phyloP scores from a whole-genome alignment of 352 stramenopile genomes.

The Peronospora tabacina region DNA sequence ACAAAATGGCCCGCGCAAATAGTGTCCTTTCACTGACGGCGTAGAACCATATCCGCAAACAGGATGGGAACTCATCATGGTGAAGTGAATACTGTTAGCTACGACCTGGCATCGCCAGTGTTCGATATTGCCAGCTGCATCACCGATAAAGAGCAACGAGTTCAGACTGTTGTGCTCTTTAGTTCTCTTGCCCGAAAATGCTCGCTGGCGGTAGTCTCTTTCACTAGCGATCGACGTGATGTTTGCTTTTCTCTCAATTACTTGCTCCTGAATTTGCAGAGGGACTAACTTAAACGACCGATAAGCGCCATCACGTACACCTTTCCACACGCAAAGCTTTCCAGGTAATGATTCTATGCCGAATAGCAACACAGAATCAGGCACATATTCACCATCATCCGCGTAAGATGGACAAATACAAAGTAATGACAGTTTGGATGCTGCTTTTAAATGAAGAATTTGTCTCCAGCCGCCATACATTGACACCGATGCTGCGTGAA shows the following conservation, averaged over 20 bases:
- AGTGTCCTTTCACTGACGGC: constrained; percentile 4
- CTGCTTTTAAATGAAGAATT: constrained; percentile 32
- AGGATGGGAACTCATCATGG: constrained; percentile 56
- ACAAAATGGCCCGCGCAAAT: constrained; percentile 21
- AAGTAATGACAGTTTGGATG: constrained; percentile 32
- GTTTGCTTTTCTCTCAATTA: constrained; percentile 39
- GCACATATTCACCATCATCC: constrained; percentile 66
- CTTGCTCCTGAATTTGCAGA: constrained; percentile 43
- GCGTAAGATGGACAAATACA: constrained; percentile 70
- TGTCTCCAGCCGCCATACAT: constrained; percentile 71
- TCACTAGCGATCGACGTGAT: constrained; percentile 75
- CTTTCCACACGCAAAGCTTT: constrained; percentile 57
- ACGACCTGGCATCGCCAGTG: constrained; percentile 70
- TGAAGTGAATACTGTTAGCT: constrained; percentile 48
- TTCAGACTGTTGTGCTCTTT: constrained; percentile 40
- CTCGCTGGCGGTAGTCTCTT: constrained; percentile 71
- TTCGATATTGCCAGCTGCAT: constrained; percentile 45
- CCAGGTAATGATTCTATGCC: constrained; percentile 41
- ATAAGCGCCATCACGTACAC: constrained; percentile 25
- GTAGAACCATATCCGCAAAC: constrained; percentile 8
- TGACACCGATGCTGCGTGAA: constrained; percentile 57
- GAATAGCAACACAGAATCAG: constrained; percentile 66
- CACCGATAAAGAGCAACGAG: constrained; percentile 70
- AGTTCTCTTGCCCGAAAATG: constrained; percentile 48
- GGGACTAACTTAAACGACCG: constrained; percentile 42